Evolutionary conservation across 345 rosid genomes (phyloP), one percentile per base, ranked within the genome.

Genomic region (Turnera subulata): DNA sequence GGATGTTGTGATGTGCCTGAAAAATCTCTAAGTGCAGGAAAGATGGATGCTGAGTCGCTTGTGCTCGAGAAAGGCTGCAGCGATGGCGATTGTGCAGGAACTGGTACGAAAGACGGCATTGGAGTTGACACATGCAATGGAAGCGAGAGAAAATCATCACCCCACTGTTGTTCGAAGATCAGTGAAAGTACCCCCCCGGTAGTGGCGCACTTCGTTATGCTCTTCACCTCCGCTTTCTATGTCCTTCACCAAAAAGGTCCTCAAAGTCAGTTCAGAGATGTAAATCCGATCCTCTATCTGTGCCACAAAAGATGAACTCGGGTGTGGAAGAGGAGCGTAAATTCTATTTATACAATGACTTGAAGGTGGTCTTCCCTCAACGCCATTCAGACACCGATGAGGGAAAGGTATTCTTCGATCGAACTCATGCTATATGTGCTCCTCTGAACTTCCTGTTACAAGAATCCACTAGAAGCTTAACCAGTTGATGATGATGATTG

Each of bases 381-480:
- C 95, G 95, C 49, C 98, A 92, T 79, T 78, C 96, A 33, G 98
- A 92, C 57, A 56, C 87, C 26, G 98, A 92, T 55, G 98, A 92
- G 79, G 95, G 98, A 72, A 89, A 89, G 96, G 98, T 92, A 84
- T 58, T 77, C 11, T n/a, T n/a, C n/a, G n/a, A n/a, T n/a, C n/a
- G n/a, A n/a, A n/a, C n/a, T n/a, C n/a, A n/a, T n/a, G n/a, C n/a
- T n/a, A n/a, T n/a, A n/a, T n/a, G n/a, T n/a, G n/a, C n/a, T n/a
- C n/a, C n/a, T n/a, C n/a, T n/a, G n/a, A n/a, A n/a, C n/a, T n/a
- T n/a, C n/a, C n/a, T n/a, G n/a, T n/a, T n/a, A n/a, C n/a, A n/a
- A n/a, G n/a, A n/a, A 50, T 40, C n/a, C 63, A n/a, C n/a, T n/a
- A n/a, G n/a, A n/a, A n/a, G n/a, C n/a, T n/a, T n/a, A n/a, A n/a